These are phyloP conservation scores for Isatis tinctoria DNA, from an alignment of 345 rosid genomes.

Conservation along the genomic window DNA sequence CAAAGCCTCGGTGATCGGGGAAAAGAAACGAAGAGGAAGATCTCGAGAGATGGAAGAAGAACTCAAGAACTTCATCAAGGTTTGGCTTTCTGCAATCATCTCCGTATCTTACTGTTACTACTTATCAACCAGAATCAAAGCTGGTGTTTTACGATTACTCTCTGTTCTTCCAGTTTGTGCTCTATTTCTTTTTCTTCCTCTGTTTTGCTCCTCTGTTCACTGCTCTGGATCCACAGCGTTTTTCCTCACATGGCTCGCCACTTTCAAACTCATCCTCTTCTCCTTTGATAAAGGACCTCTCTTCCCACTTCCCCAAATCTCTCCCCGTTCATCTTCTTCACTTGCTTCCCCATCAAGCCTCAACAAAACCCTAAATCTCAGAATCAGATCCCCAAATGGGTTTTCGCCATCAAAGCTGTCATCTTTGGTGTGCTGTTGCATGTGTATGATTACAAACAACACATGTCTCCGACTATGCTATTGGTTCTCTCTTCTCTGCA, in stretches of 20 bases:
- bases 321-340: conserved; percentile 32
- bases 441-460: conserved; percentile 11
- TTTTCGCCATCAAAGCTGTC: conserved; percentile 33
- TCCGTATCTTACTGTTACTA: conserved; percentile 35
- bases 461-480: neutral
- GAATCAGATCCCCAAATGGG: conserved; percentile 19
- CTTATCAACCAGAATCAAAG: conserved; percentile 29
- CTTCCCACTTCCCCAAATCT: neutral
- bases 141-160: conserved; percentile 29
- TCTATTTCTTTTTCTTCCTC: conserved; percentile 35
- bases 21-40: neutral
- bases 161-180: conserved; percentile 35
- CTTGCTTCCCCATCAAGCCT: conserved; percentile 42
- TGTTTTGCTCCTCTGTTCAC: conserved; percentile 22
- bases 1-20: neutral
- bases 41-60: conserved; percentile 30
- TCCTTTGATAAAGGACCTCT: conserved; percentile 40
- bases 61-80: conserved; percentile 26
- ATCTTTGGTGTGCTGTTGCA: conserved; percentile 18
- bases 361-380: conserved; percentile 29
- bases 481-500: conserved; percentile 12
- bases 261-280: conserved; percentile 48
- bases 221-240: conserved; percentile 3
- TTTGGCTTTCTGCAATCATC: conserved; percentile 19
- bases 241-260: conserved; percentile 42